Percentiles rank a stretch among this genome's conserved stretches.
phyloP scores from a whole-genome alignment of 352 stramenopile genomes.

The Globisporangium mamillatum region DNA sequence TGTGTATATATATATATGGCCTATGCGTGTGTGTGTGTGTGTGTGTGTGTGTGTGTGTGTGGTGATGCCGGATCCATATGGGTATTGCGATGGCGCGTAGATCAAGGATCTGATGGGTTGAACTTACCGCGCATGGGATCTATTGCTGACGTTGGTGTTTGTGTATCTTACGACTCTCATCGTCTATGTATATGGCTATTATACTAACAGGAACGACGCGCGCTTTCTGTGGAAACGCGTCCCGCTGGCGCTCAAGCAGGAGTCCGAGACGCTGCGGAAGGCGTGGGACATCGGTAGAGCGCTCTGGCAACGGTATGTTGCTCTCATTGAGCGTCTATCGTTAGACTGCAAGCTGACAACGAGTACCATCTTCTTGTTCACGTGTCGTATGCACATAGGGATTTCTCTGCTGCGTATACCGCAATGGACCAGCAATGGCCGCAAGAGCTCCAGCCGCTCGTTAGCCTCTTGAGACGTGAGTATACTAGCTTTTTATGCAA shows the following conservation, averaged over 20 bases:
- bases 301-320: conserved; percentile 52
- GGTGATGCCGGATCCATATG: background rate
- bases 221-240: conserved; percentile 80
- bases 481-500: conserved; percentile 7
- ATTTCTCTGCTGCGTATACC: conserved; percentile 43
- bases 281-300: conserved; percentile 69
- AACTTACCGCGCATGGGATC: background rate
- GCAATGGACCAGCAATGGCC: conserved; percentile 62
- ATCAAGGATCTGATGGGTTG: background rate
- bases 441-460: conserved; percentile 29
- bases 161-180: background rate
- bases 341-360: background rate
- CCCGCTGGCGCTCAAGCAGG: conserved; percentile 34
- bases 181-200: background rate
- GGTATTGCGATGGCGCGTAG: background rate
- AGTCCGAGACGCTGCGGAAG: conserved; percentile 33
- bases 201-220: conserved; percentile 42
- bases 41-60: background rate
- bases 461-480: conserved; percentile 49
- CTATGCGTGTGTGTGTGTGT: background rate
- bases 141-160: background rate
- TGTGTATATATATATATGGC: conserved; percentile 9
- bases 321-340: background rate
- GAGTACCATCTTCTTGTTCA: background rate
- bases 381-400: conserved; percentile 21